Base-by-base conservation (phyloP, 352 stramenopile genomes). In the Phytophthora agathidicida region DNA sequence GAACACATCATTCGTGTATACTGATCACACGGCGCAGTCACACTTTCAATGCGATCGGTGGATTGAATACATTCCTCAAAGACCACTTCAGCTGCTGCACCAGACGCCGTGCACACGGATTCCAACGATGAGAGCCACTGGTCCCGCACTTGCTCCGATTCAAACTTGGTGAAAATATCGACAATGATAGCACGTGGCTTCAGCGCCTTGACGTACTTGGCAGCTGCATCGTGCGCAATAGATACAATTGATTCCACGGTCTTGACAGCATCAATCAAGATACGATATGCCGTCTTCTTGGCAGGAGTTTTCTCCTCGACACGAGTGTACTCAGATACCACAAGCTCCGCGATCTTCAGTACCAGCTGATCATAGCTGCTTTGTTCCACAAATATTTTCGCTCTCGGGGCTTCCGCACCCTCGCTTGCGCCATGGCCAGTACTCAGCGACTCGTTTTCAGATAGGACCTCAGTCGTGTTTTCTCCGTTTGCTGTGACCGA, bases 241-340 rank as follows among this genome's bases (percentile, higher is more conserved):
- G 69, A 71, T 23, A 94, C 83, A 48, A 94, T 91, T 1, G 81
- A 93, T 31, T 89, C 71, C 10, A 94, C 82, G 0, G 82, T 91
- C 56, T 96, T 93, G 28, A 96, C 64, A 5, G 87, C 85, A 60
- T 96, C 83, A 23, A 94, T 82, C 37, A 94, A 71, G 39, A 94
- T 93, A 7, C 84, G 81, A 24, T 88, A 78, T 4, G 83, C 74
- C 20, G 77, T 62, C 43, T 79, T 89, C 11, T 80, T 70, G 1
- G 44, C 36, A 23, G 63, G 48, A 3, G 33, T 48, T 35, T 65
- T 75, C 17, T 75, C 74, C 22, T 75, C 61, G 5, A 73, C 62
- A 6, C 77, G 61, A 1, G 72, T 65, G 43, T 86, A 87, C 43
- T 93, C 81, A 4, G 86, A 90, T 20, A 89, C 73, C 28, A 96